Evolutionary conservation across 2,329 filamentous ascomycete species (phyloP).

Genomic region (Westerdykella ornata): DNA sequence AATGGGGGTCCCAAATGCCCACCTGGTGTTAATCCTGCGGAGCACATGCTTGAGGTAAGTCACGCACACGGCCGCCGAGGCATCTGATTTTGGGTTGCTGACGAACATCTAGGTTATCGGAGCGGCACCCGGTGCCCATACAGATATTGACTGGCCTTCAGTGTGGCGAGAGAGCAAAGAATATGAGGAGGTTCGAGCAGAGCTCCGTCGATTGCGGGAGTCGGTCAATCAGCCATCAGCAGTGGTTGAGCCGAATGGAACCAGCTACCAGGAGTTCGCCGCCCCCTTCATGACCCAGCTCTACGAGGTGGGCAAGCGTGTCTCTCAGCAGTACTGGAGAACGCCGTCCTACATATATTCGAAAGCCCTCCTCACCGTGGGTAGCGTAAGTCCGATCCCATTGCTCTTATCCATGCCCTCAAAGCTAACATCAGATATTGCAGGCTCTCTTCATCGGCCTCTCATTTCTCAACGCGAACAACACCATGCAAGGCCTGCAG

Average conservation of each 20-base stretch:
- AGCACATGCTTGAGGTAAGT: constrained; percentile 58
- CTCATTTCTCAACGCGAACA: constrained; percentile 2
- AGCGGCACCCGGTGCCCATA: constrained; percentile 2
- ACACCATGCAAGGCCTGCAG: constrained; percentile 3
- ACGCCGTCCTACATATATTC: constrained; percentile 16
- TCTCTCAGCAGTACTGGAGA: constrained; percentile 14
- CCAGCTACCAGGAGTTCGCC: constrained; percentile 9
- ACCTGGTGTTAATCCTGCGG: constrained; percentile 63
- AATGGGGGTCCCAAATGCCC: constrained; percentile 59
- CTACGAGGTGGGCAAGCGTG: constrained; percentile 7
- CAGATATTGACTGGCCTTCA: constrained; percentile 5
- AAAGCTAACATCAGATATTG: neutral
- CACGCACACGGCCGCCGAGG: neutral
- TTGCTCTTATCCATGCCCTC: neutral
- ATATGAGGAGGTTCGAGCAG: neutral
- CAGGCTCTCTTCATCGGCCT: constrained; percentile 7
- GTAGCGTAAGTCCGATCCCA: neutral
- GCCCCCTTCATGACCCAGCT: constrained; percentile 11
- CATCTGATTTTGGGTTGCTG: constrained; percentile 15
- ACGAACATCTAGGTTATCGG: constrained; percentile 1
- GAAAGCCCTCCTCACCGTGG: constrained; percentile 5
- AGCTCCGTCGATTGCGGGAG: neutral
- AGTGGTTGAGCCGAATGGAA: neutral
- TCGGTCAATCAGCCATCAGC: neutral
- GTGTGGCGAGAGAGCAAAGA: constrained; percentile 5